Evolutionary conservation across 306 rosid genomes (phyloP), one percentile per base, ranked within the genome.

Genomic region (Gastrolobium villosum): DNA sequence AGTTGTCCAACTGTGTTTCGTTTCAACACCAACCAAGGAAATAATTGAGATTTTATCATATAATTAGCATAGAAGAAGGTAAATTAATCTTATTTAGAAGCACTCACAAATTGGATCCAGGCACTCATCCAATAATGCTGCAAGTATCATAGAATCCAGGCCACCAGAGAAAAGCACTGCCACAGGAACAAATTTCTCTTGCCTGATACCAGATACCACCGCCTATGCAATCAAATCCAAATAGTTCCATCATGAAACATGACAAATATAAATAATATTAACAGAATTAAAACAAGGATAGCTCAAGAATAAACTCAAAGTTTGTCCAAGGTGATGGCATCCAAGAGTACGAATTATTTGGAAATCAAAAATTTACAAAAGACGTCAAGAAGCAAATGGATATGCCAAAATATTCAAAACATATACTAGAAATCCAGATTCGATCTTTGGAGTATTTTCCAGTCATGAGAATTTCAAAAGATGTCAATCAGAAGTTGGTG

Each of bases 121-220:
- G 84, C 98, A 92, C 79, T 88, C 87, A 82, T 95, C 89, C 86
- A 91, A 77, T 80, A 95, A 81, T 77, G 98, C 96, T 28, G 99
- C 95, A 87, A 95, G 96, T 75, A 92, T 91, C 99, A 92, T 91
- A 46, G 99, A 95, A 86, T 95, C 99, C 84, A 95, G 87, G 64
- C 99, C 99, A 74, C 99, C 97, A 59, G 99, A 92, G 83, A 95
- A 95, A 77, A 95, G 96, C 79, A 95, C 70, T 53, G 99, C 98
- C 74, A 95, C 91, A 4, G 97, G 97, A 69, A 82, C 88, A 75
- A 73, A 81, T 36, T 77, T 80, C 71, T 83, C 90, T 70, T 85
- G 80, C 68, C 72, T 65, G 35, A 65, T 61, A 85, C 85, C 94
- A 83, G 75, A 63, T 9, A 63, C 72, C 62, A 56, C 84, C 20